Evolutionary conservation across 2,329 filamentous ascomycete species (phyloP).

Genomic region (Trichoderma endophyticum): DNA sequence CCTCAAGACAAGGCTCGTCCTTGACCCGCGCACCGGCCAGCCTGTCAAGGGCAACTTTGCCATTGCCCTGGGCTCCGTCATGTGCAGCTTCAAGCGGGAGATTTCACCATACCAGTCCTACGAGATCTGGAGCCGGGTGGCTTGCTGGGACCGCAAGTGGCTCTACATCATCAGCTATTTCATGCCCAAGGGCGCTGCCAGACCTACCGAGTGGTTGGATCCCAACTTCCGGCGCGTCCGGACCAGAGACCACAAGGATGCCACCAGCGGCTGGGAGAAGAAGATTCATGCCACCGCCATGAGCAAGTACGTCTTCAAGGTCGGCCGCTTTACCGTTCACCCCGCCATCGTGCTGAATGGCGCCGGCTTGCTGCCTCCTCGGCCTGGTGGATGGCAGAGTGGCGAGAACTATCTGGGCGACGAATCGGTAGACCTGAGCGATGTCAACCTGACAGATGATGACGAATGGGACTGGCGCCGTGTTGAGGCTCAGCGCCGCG

Average conservation of each 20-base stretch:
- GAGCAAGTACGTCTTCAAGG: slow-evolving; percentile 80
- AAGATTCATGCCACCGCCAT: slow-evolving; percentile 69
- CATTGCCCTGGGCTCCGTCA: slow-evolving; percentile 69
- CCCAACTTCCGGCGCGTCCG: slow-evolving; percentile 41
- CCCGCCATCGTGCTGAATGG: slow-evolving; percentile 72
- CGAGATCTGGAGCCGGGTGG: slow-evolving; percentile 69
- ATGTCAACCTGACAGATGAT: slow-evolving; percentile 33
- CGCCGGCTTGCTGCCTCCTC: slow-evolving; percentile 69
- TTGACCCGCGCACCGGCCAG: slow-evolving; percentile 45
- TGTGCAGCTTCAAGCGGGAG: slow-evolving; percentile 71
- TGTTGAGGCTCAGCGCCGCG: slow-evolving; percentile 53
- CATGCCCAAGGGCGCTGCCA: slow-evolving; percentile 58
- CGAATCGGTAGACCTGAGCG: slow-evolving; percentile 37
- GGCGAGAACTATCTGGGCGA: slow-evolving; percentile 43
- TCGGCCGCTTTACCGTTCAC: slow-evolving; percentile 77
- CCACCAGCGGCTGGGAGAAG: slow-evolving; percentile 51
- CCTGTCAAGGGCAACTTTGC: slow-evolving; percentile 53
- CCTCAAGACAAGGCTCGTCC: slow-evolving; percentile 46
- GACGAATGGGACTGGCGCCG: slow-evolving; percentile 57
- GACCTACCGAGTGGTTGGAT: slow-evolving; percentile 53
- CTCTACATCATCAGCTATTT: slow-evolving; percentile 74
- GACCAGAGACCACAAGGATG: slow-evolving; percentile 38
- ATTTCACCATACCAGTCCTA: slow-evolving; percentile 66
- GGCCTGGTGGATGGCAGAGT: slow-evolving; percentile 63
- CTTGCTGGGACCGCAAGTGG: slow-evolving; percentile 81